Conservation (phyloP, 2,329 filamentous ascomycete species). For the Dactylellina leptospora region DNA sequence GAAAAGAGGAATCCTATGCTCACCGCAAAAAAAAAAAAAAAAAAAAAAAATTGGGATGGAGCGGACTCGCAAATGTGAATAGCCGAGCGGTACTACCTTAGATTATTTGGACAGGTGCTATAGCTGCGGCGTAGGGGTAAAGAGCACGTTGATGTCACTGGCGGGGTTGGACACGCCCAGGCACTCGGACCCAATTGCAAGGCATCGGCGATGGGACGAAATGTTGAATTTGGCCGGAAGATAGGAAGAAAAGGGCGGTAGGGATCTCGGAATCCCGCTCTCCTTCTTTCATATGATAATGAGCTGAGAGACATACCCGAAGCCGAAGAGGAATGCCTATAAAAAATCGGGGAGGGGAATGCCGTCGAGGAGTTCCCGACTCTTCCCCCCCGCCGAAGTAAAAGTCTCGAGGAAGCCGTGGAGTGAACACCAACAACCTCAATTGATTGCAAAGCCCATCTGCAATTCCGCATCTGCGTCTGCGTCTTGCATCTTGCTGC, state of each 20-base stretch:
- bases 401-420: background rate
- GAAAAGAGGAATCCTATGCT: background rate
- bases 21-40: too few species aligned
- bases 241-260: conserved; percentile 5
- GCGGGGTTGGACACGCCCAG: conserved; percentile 16
- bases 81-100: conserved; percentile 10
- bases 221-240: conserved; percentile 8
- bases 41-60: background rate
- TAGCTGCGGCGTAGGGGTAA: conserved; percentile 14
- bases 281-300: conserved; percentile 32
- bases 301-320: background rate
- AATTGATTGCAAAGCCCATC: background rate
- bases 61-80: conserved; percentile 26
- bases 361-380: conserved; percentile 11
- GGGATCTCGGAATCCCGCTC: conserved; percentile 19
- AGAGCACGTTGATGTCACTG: conserved; percentile 49
- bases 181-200: too few species aligned
- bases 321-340: background rate
- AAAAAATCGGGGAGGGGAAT: conserved; percentile 28
- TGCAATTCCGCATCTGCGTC: conserved; percentile 18
- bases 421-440: background rate
- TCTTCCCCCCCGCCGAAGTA: background rate
- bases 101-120: conserved; percentile 23
- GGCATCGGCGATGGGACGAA: conserved; percentile 49
- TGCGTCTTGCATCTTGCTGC: conserved; percentile 12